phyloP scores from a whole-genome alignment of 2,329 filamentous ascomycete species.

The Hypoxylon sp. region DNA sequence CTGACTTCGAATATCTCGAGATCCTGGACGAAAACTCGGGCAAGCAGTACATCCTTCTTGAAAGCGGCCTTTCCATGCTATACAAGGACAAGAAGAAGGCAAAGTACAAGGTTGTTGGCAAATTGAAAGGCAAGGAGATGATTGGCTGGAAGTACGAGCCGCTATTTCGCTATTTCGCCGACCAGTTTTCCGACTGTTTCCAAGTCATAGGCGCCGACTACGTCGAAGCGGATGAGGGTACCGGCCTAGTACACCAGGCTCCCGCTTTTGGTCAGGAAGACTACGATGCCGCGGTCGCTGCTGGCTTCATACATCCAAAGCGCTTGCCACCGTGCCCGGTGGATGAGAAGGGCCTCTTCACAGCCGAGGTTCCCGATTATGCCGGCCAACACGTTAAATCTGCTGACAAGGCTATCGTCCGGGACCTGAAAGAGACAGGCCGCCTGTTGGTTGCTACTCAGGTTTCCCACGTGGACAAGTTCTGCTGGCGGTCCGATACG shows the following conservation, averaged over 20 bases:
- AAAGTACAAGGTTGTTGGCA: conserved; percentile 86
- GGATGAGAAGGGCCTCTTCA: conserved; percentile 87
- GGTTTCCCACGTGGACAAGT: conserved; percentile 91
- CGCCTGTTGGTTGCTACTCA: conserved; percentile 88
- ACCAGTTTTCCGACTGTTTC: conserved; percentile 78
- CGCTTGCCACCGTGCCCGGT: conserved; percentile 91
- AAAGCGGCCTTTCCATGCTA: conserved; percentile 83
- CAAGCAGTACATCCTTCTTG: conserved; percentile 87
- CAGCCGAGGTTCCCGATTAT: conserved; percentile 82
- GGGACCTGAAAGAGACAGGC: conserved; percentile 82
- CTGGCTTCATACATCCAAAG: conserved; percentile 82
- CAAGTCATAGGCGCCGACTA: conserved; percentile 86
- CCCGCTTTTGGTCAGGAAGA: conserved; percentile 97
- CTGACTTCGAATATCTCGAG: conserved; percentile 89
- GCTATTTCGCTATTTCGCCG: conserved; percentile 90
- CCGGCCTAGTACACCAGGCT: conserved; percentile 93
- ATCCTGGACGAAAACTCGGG: conserved; percentile 85
- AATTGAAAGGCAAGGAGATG: conserved; percentile 87
- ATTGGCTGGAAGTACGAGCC: conserved; percentile 91
- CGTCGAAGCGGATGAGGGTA: conserved; percentile 90
- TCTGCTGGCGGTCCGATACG: conserved; percentile 95
- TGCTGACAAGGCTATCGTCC: conserved; percentile 94
- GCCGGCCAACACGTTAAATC: conserved; percentile 90
- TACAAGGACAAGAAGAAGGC: conserved; percentile 98
- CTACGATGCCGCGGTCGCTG: conserved; percentile 84